Evolutionary conservation across 768 basidiomycete genomes (phyloP).

Genomic region (Cyathus striatus): DNA sequence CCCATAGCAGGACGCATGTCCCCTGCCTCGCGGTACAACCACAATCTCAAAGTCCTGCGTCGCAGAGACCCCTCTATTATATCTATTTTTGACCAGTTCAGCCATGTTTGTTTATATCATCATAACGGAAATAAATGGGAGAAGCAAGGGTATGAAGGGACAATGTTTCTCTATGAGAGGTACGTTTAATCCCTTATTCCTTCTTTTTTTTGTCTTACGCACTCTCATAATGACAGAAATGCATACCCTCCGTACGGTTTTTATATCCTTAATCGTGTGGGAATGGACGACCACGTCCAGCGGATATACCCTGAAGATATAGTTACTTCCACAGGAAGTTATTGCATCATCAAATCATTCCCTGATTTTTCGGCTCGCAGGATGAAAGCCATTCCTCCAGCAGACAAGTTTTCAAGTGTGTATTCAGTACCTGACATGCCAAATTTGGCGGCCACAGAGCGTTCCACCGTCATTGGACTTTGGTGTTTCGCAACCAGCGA

Average conservation of each 20-base stretch:
- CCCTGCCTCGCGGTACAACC: conserved; percentile 58
- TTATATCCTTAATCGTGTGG: conserved; percentile 79
- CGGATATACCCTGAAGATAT: conserved; percentile 77
- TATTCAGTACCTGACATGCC: conserved; percentile 44
- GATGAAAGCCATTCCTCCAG: conserved; percentile 27
- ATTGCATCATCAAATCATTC: conserved; percentile 71
- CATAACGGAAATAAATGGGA: conserved; percentile 73
- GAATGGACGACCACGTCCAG: conserved; percentile 73
- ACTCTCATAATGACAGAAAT: conserved; percentile 36
- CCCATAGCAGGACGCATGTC: no score
- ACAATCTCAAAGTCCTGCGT: conserved; percentile 77
- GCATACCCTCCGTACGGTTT: conserved; percentile 81
- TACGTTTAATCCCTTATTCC: conserved; percentile 25
- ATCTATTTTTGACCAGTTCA: conserved; percentile 84
- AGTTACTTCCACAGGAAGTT: conserved; percentile 54
- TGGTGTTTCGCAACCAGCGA: conserved; percentile 73
- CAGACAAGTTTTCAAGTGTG: conserved; percentile 44
- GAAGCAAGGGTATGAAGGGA: conserved; percentile 82
- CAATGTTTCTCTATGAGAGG: conserved; percentile 87
- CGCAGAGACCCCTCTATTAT: conserved; percentile 75
- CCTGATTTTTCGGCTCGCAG: conserved; percentile 58
- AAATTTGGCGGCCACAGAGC: conserved; percentile 48
- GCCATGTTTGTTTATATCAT: conserved; percentile 80
- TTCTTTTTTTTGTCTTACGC: neutral
- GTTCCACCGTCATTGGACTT: conserved; percentile 55